Percentiles rank a stretch among this genome's conserved stretches.
phyloP scores from a whole-genome alignment of 441 rosid genomes.

The Gossypium gossypioides region DNA sequence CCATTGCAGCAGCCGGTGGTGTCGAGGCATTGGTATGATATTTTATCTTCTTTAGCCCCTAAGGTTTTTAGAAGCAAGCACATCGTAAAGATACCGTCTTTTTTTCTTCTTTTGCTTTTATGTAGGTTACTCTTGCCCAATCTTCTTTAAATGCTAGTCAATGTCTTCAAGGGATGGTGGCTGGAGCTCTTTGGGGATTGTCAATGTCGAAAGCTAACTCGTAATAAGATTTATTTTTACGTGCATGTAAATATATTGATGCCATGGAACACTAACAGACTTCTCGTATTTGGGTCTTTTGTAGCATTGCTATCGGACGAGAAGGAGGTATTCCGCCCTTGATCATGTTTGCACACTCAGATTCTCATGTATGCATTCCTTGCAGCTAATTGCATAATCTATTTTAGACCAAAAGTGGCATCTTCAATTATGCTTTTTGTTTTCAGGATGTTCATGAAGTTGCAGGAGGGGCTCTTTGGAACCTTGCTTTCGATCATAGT shows the following conservation, averaged over 20 bases:
- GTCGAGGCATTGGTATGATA: slow-evolving; percentile 89
- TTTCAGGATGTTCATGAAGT: slow-evolving; percentile 96
- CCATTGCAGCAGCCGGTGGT: slow-evolving; percentile 88
- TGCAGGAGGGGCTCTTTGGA: slow-evolving; percentile 98
- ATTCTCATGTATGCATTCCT: slow-evolving; percentile 56
- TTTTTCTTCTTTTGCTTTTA: slow-evolving; percentile 1
- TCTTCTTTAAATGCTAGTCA: slow-evolving; percentile 78
- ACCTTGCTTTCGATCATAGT: slow-evolving; percentile 80
- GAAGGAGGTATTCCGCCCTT: slow-evolving; percentile 95
- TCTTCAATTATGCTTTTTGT: slow-evolving; percentile 9
- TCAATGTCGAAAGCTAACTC: slow-evolving; percentile 93
- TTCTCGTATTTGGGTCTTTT: slow-evolving; percentile 13
- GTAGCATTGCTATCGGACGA: slow-evolving; percentile 87
- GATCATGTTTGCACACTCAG: slow-evolving; percentile 73
- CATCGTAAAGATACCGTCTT: slow-evolving; percentile 12
- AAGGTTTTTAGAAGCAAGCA: not conserved
- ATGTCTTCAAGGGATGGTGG: slow-evolving; percentile 98
- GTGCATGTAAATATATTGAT: not conserved
- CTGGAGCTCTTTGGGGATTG: slow-evolving; percentile 98
- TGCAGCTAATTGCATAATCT: not conserved
- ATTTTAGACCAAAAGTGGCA: not conserved
- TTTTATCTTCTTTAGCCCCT: slow-evolving; percentile 10
- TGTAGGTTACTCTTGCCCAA: slow-evolving; percentile 81
- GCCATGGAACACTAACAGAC: not conserved
- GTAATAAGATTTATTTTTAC: slow-evolving; percentile 25